Evolutionary conservation across 768 basidiomycete species (phyloP), one percentile per base, ranked within the genome.

Genomic region (Porpolomopsis calyptriformis): DNA sequence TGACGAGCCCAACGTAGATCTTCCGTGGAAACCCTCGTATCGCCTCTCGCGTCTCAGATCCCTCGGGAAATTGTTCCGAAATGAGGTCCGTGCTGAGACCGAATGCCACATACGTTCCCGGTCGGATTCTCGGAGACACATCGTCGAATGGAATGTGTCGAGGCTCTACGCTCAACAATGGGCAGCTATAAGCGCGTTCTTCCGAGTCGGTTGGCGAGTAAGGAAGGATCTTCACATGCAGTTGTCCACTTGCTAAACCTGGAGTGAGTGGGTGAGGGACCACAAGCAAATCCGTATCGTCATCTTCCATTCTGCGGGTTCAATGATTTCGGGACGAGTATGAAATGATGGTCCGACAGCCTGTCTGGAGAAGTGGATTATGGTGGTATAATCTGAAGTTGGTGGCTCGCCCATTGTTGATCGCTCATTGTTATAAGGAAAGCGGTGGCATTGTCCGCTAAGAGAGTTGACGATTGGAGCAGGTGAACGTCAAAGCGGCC

Each of bases 91-190:
- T 31, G 6, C 22, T n/a, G 41, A 43, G 41, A 25, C 22, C 20
- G 22, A 43, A 43, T 4, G 41, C 41, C 12, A 43, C 41, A 25
- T 43, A 43, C 11, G 41, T 43, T 31, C 41, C 41, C 11, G 41
- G 20, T 19, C 14, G 41, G 41, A 43, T 16, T 14, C 41, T 43
- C n/a, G n/a, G n/a, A n/a, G 16, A 12, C 9, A 18, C 4, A 10
- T 18, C 14, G 29, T 9, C 27, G 11, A 25, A 14, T 24, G 14
- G 25, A 16, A 7, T 10, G 7, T 4, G 41, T 39, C 5, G 22
- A 11, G 16, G 38, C 18, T 22, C 11, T 14, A 22, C 16, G 12
- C 38, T 4, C 4, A 18, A 14, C 33, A 34, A 34, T 14, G 33
- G 3, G 18, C 33, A 11, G 3, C 14, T 11, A 14, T 4, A 34